phyloP scores from a whole-genome alignment of 75 land plant species.

The Adiantum capillusveneris region DNA sequence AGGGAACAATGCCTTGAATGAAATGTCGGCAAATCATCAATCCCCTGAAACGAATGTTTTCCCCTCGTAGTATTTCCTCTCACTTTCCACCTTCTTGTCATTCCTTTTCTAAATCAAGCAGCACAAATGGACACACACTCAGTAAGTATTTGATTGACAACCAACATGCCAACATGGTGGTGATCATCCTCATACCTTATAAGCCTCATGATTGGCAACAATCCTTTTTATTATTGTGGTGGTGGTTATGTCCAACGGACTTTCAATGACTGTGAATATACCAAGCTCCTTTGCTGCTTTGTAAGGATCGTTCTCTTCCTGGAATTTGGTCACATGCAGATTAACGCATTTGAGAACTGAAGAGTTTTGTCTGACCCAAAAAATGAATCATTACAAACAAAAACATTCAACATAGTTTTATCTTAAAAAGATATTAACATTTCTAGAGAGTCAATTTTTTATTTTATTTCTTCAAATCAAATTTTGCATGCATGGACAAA shows the following conservation, averaged over 20 bases:
- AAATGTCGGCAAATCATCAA: slow-evolving; percentile 14
- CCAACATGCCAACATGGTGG: not conserved
- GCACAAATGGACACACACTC: too few relatives aligned
- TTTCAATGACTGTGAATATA: slow-evolving; percentile 57
- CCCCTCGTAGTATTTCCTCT: slow-evolving; percentile 68
- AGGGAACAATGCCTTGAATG: too few relatives aligned
- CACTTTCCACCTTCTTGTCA: slow-evolving; percentile 81
- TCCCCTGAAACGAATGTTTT: slow-evolving; percentile 71
- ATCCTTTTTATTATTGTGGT: slow-evolving; percentile 90
- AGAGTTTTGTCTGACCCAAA: too few relatives aligned
- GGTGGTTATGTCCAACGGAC: slow-evolving; percentile 85
- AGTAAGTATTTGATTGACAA: too few relatives aligned
- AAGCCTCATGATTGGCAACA: slow-evolving; percentile 92
- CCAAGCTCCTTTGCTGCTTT: slow-evolving; percentile 69
- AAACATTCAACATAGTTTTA: too few relatives aligned
- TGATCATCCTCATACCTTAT: slow-evolving; percentile 41
- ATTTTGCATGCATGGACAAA: too few relatives aligned
- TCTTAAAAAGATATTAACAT: too few relatives aligned
- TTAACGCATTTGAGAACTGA: too few relatives aligned
- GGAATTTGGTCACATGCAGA: slow-evolving; percentile 10
- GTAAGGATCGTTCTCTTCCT: slow-evolving; percentile 78
- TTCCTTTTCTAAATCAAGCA: slow-evolving; percentile 58
- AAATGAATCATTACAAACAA: too few relatives aligned
- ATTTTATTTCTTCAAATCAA: too few relatives aligned
- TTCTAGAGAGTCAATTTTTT: too few relatives aligned